phyloP scores from a whole-genome alignment of 1,139 yeast genomes.

The Kodamaea sp. region DNA sequence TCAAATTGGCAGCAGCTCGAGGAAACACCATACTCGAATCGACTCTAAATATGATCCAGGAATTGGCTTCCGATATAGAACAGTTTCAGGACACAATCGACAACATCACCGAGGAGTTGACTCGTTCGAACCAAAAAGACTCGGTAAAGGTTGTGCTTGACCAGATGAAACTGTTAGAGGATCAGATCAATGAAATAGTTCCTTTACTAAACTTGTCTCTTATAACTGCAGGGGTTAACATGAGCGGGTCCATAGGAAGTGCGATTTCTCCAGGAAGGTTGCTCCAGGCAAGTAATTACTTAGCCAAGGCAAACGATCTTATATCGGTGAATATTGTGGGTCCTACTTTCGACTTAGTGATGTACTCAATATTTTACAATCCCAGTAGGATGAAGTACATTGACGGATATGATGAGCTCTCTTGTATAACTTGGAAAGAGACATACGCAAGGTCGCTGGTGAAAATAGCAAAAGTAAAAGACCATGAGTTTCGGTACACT shows the following conservation, averaged over 20 bases:
- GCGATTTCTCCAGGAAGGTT: slow-evolving; percentile 66
- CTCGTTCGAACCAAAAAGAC: slow-evolving; percentile 35
- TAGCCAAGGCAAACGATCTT: slow-evolving; percentile 25
- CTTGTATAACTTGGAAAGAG: slow-evolving; percentile 71
- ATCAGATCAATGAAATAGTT: slow-evolving; percentile 64
- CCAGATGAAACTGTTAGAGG: slow-evolving; percentile 49
- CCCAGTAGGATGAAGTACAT: slow-evolving; percentile 46
- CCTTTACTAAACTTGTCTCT: slow-evolving; percentile 70
- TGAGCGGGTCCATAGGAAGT: slow-evolving; percentile 51
- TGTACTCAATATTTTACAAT: slow-evolving; percentile 68
- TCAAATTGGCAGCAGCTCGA: slow-evolving; percentile 67
- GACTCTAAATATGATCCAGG: slow-evolving; percentile 57
- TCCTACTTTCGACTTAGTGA: slow-evolving; percentile 58
- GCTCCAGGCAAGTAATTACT: slow-evolving; percentile 59
- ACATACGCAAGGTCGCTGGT: slow-evolving; percentile 61
- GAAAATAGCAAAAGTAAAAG: slow-evolving; percentile 26
- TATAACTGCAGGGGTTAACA: slow-evolving; percentile 69
- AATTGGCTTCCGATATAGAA: slow-evolving; percentile 60
- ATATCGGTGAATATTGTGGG: slow-evolving; percentile 47
- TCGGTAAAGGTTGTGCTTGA: slow-evolving; percentile 50
- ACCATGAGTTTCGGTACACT: slow-evolving; percentile 38
- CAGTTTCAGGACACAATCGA: slow-evolving; percentile 55
- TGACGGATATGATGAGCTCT: slow-evolving; percentile 28
- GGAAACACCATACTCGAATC: slow-evolving; percentile 68
- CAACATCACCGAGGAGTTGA: slow-evolving; percentile 25